Evolutionary conservation across 352 stramenopile genomes (phyloP).

Genomic region (Phytopythium mirpurense): DNA sequence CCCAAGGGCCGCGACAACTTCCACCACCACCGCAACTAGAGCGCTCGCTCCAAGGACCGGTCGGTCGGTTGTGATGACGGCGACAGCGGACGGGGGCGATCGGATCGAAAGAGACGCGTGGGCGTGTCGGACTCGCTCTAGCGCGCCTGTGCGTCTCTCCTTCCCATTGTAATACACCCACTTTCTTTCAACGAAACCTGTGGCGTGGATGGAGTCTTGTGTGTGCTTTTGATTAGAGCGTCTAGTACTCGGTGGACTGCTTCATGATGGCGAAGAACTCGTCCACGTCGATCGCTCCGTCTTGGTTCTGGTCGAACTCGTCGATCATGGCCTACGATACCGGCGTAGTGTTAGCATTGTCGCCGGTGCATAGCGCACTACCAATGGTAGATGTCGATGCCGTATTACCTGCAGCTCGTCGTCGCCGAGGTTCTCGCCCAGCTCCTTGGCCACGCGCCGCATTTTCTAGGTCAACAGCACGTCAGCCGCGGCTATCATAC

Average conservation of each 20-base stretch:
- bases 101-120: conserved; percentile 9
- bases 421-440: conserved; percentile 91
- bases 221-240: not conserved
- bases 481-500: too few species aligned
- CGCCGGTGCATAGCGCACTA: not conserved
- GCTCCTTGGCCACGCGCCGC: conserved; percentile 87
- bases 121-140: not conserved
- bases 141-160: conserved; percentile 8
- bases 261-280: conserved; percentile 92
- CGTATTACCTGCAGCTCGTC: conserved; percentile 84
- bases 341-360: not conserved
- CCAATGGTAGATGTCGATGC: too few species aligned
- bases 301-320: conserved; percentile 93
- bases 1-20: conserved; percentile 45
- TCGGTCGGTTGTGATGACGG: conserved; percentile 13
- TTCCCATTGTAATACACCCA: conserved; percentile 16
- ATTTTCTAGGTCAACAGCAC: conserved; percentile 77
- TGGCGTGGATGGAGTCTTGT: not conserved
- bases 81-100: conserved; percentile 13
- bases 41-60: conserved; percentile 9
- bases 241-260: conserved; percentile 69
- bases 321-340: conserved; percentile 89
- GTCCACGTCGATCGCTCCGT: conserved; percentile 87
- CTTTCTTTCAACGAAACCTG: conserved; percentile 4
- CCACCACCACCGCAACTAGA: conserved; percentile 81